Percentiles rank a stretch among this genome's conserved stretches.
Evolutionary conservation across 371 early-diverging fungal genomes (phyloP).

Genomic region (Mucor mucedo): DNA sequence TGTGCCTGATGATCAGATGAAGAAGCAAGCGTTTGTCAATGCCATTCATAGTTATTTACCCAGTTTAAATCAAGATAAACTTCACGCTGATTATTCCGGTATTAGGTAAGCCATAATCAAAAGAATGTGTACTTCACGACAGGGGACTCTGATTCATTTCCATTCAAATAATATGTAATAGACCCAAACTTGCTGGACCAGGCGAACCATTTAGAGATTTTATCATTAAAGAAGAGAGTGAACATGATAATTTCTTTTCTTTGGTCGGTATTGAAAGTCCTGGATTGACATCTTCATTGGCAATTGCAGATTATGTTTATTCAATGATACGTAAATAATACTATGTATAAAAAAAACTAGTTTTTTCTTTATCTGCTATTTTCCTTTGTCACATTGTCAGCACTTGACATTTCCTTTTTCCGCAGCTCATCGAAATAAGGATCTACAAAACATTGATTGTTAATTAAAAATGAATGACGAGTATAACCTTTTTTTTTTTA

Average conservation of each 20-base stretch:
- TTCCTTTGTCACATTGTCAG: constrained; percentile 11
- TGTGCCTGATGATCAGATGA: constrained; percentile 50
- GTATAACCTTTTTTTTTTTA: no score
- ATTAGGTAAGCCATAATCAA: constrained; percentile 59
- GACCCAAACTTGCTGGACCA: constrained; percentile 82
- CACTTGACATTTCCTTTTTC: constrained; percentile 38
- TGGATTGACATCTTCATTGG: constrained; percentile 85
- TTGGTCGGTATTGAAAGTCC: constrained; percentile 91
- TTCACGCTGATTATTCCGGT: constrained; percentile 81
- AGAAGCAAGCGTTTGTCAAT: constrained; percentile 46
- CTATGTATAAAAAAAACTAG: background rate
- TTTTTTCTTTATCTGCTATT: constrained; percentile 8
- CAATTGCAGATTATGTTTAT: constrained; percentile 80
- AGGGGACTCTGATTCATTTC: background rate
- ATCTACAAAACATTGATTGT: constrained; percentile 27
- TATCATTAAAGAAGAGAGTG: constrained; percentile 65
- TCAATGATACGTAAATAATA: constrained; percentile 29
- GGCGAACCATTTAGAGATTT: constrained; percentile 83
- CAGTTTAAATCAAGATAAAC: constrained; percentile 51
- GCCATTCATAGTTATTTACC: constrained; percentile 76
- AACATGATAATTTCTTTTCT: constrained; percentile 65
- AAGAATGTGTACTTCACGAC: no score
- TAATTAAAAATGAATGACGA: background rate
- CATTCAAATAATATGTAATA: constrained; percentile 17
- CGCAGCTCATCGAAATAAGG: constrained; percentile 58